These are phyloP conservation scores for Protostelium mycophagum DNA, from an alignment of 78 protist genomes.

Conservation along the genomic window DNA sequence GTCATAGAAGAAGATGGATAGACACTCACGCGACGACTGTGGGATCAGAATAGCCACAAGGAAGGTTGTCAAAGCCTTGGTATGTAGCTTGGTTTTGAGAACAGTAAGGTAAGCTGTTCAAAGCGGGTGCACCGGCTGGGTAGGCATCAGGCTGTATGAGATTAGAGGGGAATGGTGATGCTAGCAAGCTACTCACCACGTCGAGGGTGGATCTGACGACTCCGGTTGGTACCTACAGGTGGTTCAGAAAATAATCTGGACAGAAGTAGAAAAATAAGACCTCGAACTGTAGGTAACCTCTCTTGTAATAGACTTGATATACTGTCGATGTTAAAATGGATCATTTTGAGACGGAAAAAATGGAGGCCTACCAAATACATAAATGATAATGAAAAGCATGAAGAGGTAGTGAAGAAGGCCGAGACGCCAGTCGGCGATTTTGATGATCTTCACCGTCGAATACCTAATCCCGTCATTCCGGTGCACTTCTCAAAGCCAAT, in stretches of 20 bases:
- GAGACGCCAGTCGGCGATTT: slow-evolving; percentile 35
- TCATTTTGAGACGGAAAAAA: not conserved
- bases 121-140: too few species aligned
- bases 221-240: not conserved
- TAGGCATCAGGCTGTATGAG: not conserved
- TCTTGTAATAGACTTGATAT: not conserved
- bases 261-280: not conserved
- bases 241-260: too few species aligned
- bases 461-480: too few species aligned
- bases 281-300: not conserved
- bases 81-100: not conserved
- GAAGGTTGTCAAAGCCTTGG: not conserved
- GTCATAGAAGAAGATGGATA: too few species aligned
- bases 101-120: not conserved
- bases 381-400: slow-evolving; percentile 21
- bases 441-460: slow-evolving; percentile 38
- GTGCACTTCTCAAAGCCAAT: too few species aligned
- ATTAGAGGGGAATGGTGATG: not conserved
- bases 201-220: not conserved
- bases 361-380: slow-evolving; percentile 9
- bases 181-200: not conserved
- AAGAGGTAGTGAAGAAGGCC: slow-evolving; percentile 44
- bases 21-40: not conserved
- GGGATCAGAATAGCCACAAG: not conserved
- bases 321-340: not conserved